phyloP scores from a whole-genome alignment of 208 protist genomes.

The Leishmania aethiopica region DNA sequence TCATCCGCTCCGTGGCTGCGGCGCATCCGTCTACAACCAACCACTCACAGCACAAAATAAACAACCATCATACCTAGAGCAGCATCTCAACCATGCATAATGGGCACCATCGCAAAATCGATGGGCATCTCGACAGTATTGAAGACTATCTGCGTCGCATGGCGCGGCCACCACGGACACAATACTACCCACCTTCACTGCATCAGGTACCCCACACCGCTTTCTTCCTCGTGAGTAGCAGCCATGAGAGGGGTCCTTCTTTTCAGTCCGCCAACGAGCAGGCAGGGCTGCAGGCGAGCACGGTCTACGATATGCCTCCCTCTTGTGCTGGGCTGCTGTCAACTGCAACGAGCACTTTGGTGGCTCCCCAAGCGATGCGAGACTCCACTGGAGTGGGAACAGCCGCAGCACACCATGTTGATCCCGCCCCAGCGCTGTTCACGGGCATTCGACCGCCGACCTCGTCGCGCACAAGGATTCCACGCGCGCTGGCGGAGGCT shows the following conservation, averaged over 20 bases:
- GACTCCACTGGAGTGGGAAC: background rate
- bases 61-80: background rate
- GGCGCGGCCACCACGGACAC: slow-evolving; percentile 15
- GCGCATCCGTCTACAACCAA: background rate
- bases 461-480: background rate
- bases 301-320: background rate
- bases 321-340: background rate
- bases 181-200: slow-evolving; percentile 11
- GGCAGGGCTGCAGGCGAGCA: background rate
- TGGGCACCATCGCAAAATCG: slow-evolving; percentile 7
- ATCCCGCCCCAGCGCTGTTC: background rate
- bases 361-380: background rate
- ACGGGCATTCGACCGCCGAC: background rate
- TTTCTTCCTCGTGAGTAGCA: background rate
- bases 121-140: slow-evolving; percentile 33
- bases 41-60: background rate
- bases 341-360: background rate
- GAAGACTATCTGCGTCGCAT: slow-evolving; percentile 28
- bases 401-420: background rate
- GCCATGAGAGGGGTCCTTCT: background rate
- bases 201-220: background rate
- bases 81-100: slow-evolving; percentile 11
- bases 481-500: background rate
- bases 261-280: background rate
- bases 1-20: background rate